phyloP scores from a whole-genome alignment of 2,329 filamentous ascomycete species.

The Ophiostoma sp. region DNA sequence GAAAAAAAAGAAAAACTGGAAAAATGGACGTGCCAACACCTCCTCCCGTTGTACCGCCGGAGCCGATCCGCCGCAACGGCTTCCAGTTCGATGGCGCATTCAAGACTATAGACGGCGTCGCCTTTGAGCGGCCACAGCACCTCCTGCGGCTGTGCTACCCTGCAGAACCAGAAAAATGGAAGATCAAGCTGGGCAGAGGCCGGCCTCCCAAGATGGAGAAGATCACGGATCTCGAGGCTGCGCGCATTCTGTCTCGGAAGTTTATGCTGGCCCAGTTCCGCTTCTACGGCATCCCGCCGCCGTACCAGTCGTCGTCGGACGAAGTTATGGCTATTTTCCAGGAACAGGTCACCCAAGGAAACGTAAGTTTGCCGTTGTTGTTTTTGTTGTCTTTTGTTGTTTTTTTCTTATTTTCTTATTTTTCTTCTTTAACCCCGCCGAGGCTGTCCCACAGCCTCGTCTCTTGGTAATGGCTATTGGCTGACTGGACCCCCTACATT shows the following conservation, averaged over 20 bases:
- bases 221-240: slow-evolving; percentile 27
- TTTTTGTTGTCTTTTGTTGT: too few relatives aligned
- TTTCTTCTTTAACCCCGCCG: neutral
- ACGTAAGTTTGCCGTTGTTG: slow-evolving; percentile 22
- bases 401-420: slow-evolving; percentile 3
- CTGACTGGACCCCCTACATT: neutral
- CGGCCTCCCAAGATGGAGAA: slow-evolving; percentile 30
- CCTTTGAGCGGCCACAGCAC: slow-evolving; percentile 28
- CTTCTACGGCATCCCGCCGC: slow-evolving; percentile 29
- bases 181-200: slow-evolving; percentile 29
- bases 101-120: slow-evolving; percentile 28
- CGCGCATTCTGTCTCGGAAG: slow-evolving; percentile 26
- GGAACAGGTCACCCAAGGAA: slow-evolving; percentile 25
- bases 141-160: slow-evolving; percentile 29
- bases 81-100: slow-evolving; percentile 33
- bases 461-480: neutral
- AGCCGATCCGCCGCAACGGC: slow-evolving; percentile 31
- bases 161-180: slow-evolving; percentile 27
- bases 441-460: slow-evolving; percentile 6
- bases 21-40: slow-evolving; percentile 17
- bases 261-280: slow-evolving; percentile 29
- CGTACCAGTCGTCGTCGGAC: slow-evolving; percentile 28
- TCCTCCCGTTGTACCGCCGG: slow-evolving; percentile 22
- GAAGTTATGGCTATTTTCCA: slow-evolving; percentile 27
- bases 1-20: too few relatives aligned